Evolutionary conservation across 176 grass and related monocot species (phyloP), one percentile per base, ranked within the genome.

Genomic region (Carex myosuroides): DNA sequence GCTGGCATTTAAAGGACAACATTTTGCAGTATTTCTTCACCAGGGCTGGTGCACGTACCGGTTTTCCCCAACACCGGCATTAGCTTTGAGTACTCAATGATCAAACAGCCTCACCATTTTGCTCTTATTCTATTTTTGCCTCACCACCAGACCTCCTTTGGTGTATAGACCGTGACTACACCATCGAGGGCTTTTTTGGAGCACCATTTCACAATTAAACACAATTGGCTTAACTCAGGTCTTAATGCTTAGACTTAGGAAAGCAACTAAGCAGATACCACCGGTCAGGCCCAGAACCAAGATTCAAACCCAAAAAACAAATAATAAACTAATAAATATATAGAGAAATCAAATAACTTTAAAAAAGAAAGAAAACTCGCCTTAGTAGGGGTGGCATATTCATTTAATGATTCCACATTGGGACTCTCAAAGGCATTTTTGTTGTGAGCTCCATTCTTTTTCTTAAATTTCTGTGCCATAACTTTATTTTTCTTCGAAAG

Each of bases 401-500:
- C 85, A 86, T 61, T 80, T 84, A 60, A 84, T 41, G 85, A 57
- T 62, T 61, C 81, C 88, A 85, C 50, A 61, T 64, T 64, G 50
- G 83, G 85, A 24, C 78, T 20, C 79, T 94, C 89, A 79, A 79
- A 64, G 41, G 83, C 55, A 85, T 18, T 17, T 66, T 66, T 59
- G 59, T 18, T 85, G 33, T 17, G 53, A 83, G 55, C 86, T 29
- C 82, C 81, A 33, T 82, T 69, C 57, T 60, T 90, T 75, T 54
- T 61, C 86, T 86, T 94, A 57, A 79, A 87, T 88, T 88, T 91
- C 53, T 93, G 68, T 55, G 64, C 67, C 86, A 99, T 84, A 55
- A 89, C 79, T 58, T 89, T 99, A 88, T 99, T 99, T 79, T 95
- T 99, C 86, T 95, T 95, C 81, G 89, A 91, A 61, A 99, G 89